phyloP scores from a whole-genome alignment of 192 early-diverging fungal genomes.

The Chytriomyces sp. region DNA sequence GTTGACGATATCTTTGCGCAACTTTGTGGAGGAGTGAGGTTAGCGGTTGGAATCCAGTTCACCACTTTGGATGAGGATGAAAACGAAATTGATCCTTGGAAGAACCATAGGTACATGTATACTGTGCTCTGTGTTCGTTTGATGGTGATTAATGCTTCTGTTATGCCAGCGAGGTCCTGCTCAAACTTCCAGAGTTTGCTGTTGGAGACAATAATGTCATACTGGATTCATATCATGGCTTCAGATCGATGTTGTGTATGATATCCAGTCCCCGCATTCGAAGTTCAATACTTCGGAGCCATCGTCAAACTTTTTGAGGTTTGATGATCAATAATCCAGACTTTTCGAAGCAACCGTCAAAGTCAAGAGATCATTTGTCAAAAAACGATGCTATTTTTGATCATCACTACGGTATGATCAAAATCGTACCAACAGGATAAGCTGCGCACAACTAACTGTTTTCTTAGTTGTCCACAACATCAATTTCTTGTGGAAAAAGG shows the following conservation, averaged over 20 bases:
- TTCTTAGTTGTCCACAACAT: constrained; percentile 69
- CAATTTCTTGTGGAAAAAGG: constrained; percentile 82
- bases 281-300: not conserved
- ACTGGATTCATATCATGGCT: constrained; percentile 32
- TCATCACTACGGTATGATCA: constrained; percentile 32
- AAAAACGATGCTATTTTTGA: constrained; percentile 26
- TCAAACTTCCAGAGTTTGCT: constrained; percentile 48
- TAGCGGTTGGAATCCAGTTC: constrained; percentile 49
- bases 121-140: not conserved
- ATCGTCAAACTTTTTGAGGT: constrained; percentile 27
- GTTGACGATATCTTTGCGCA: constrained; percentile 36
- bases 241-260: constrained; percentile 36
- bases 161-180: constrained; percentile 34
- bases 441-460: not conserved
- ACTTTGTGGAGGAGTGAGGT: constrained; percentile 51
- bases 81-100: constrained; percentile 21
- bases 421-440: no score
- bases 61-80: constrained; percentile 21
- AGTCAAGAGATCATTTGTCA: constrained; percentile 22
- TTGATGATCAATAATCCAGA: not conserved
- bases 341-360: not conserved
- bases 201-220: not conserved
- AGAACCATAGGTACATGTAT: constrained; percentile 35
- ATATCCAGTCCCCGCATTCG: constrained; percentile 28
- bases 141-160: not conserved